Evolutionary conservation across 139 green algal genomes (phyloP).

Genomic region (Chlorokybus atmophyticus): DNA sequence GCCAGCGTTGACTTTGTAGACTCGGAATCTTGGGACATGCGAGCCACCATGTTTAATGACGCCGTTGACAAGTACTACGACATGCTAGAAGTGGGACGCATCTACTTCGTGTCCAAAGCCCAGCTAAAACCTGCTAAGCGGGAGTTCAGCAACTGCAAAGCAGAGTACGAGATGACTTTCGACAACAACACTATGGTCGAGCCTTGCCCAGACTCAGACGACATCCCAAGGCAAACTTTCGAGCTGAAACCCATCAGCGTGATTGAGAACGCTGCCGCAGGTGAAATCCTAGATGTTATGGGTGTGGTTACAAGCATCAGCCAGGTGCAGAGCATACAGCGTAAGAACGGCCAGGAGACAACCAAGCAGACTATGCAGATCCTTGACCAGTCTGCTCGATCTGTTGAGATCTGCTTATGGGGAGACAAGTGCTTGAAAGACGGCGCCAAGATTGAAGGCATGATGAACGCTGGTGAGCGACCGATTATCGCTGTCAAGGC

Average conservation of each 20-base stretch:
- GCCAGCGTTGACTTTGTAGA: constrained; percentile 79
- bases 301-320: constrained; percentile 66
- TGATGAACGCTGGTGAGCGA: constrained; percentile 12
- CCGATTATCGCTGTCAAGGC: constrained; percentile 75
- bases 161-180: constrained; percentile 82
- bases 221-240: constrained; percentile 8
- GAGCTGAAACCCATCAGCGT: constrained; percentile 43
- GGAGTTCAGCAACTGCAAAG: constrained; percentile 63
- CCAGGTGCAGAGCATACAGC: constrained; percentile 47
- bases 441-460: constrained; percentile 48
- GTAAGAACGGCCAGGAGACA: constrained; percentile 64
- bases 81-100: constrained; percentile 37
- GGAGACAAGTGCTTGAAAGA: constrained; percentile 40
- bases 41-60: constrained; percentile 55
- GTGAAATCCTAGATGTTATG: constrained; percentile 67
- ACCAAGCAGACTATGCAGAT: constrained; percentile 67
- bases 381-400: constrained; percentile 49
- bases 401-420: constrained; percentile 87
- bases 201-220: constrained; percentile 17
- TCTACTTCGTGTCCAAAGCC: constrained; percentile 76
- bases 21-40: constrained; percentile 53
- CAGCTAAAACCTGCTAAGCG: constrained; percentile 43
- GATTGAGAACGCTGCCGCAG: constrained; percentile 49
- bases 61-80: constrained; percentile 35
- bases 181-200: constrained; percentile 43